These are phyloP conservation scores for Symbiodinium pilosum DNA, from an alignment of 73 alveolate species.

Conservation along the genomic window DNA sequence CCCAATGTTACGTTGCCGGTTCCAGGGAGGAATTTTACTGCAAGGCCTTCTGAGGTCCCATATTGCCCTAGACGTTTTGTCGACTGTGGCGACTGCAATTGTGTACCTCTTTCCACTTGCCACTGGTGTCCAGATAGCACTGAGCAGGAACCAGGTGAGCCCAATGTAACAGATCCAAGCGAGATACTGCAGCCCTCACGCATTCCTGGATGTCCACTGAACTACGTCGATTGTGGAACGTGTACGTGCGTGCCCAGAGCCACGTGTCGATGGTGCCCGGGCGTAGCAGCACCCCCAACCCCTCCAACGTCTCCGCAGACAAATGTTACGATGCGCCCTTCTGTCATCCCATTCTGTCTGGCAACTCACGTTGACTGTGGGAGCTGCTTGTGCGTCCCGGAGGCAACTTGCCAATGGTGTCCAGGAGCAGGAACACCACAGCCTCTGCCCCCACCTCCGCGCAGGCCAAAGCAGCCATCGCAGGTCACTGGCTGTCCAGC, in stretches of 20 bases:
- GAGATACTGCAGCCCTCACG: not conserved
- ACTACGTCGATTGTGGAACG: not conserved
- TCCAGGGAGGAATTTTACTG: not conserved
- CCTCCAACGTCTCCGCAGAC: not conserved
- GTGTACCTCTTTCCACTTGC: constrained; percentile 28
- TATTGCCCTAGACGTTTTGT: not conserved
- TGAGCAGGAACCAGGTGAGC: too few relatives aligned
- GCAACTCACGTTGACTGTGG: not conserved
- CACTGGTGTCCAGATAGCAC: constrained; percentile 4
- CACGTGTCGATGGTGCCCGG: not conserved
- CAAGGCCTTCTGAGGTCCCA: constrained; percentile 21
- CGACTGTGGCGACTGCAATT: constrained; percentile 19
- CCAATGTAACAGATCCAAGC: too few relatives aligned
- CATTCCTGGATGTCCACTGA: not conserved
- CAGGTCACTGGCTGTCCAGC: constrained; percentile 16
- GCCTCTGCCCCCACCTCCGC: too few relatives aligned
- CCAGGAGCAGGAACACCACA: not conserved
- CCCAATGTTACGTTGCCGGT: not conserved
- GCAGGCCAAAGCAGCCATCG: not conserved
- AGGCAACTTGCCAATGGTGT: constrained; percentile 21
- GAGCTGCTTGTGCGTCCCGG: constrained; percentile 7
- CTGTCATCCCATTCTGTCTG: not conserved
- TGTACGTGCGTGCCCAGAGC: not conserved
- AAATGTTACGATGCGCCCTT: not conserved
- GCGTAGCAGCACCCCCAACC: not conserved